Evolutionary conservation across 2,329 filamentous ascomycete genomes (phyloP).

Genomic region (Teratosphaeria nubilosa): DNA sequence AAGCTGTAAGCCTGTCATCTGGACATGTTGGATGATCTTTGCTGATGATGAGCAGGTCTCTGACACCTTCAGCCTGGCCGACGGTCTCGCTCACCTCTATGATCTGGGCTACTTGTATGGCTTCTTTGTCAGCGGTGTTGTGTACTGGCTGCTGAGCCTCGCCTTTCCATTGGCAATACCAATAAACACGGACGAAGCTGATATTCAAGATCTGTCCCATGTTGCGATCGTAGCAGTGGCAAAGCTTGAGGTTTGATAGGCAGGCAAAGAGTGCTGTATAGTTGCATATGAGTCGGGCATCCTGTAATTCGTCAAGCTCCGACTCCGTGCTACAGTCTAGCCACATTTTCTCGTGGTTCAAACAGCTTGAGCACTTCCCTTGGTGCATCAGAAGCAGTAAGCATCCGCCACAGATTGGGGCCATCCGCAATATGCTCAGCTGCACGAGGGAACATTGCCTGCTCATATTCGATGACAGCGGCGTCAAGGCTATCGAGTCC

Average conservation of each 20-base stretch:
- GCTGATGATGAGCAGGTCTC: background rate
- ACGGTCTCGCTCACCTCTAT: background rate
- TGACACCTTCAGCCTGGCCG: background rate
- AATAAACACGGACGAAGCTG: background rate
- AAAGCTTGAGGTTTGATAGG: background rate
- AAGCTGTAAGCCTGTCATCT: background rate
- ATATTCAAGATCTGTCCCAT: background rate
- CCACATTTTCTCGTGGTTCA: background rate
- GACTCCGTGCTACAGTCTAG: too few species aligned
- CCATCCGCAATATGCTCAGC: constrained; percentile 7
- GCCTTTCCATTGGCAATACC: background rate
- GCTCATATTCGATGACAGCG: constrained; percentile 23
- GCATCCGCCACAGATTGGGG: background rate
- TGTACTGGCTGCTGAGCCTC: background rate
- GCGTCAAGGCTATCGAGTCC: constrained; percentile 14
- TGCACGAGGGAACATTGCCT: constrained; percentile 22
- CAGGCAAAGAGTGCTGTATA: background rate
- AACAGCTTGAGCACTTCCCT: background rate
- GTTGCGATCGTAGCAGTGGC: background rate
- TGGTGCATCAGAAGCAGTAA: background rate
- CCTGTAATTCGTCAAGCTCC: too few species aligned
- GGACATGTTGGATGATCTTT: background rate
- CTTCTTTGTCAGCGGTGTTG: background rate
- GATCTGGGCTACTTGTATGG: background rate
- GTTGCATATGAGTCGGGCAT: too few species aligned